Conservation (phyloP, 495 filamentous ascomycete genomes). For the Oidiodendron maius region DNA sequence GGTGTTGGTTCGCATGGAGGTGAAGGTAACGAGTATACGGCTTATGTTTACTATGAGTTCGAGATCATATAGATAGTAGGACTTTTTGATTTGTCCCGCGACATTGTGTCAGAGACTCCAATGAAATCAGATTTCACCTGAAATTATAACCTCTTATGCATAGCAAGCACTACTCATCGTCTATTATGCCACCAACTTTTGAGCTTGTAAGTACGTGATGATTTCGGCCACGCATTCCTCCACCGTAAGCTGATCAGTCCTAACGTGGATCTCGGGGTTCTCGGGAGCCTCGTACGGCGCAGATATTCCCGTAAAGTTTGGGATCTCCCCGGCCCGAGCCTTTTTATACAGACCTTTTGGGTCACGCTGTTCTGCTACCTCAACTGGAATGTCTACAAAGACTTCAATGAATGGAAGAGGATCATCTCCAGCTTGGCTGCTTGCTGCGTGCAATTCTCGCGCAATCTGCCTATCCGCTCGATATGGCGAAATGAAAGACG, state of each 20-base stretch:
- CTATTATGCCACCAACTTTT: constrained; percentile 27
- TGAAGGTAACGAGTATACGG: constrained; percentile 79
- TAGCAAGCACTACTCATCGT: neutral
- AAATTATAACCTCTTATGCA: no score
- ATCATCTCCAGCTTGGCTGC: constrained; percentile 40
- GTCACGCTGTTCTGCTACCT: constrained; percentile 88
- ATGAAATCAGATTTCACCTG: constrained; percentile 4
- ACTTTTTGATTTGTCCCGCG: neutral
- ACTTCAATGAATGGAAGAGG: constrained; percentile 87
- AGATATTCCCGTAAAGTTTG: constrained; percentile 92
- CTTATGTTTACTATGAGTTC: constrained; percentile 97
- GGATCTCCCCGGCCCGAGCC: constrained; percentile 85
- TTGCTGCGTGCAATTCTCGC: constrained; percentile 64
- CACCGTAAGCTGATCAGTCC: constrained; percentile 68
- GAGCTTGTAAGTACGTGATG: constrained; percentile 66
- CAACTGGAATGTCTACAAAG: constrained; percentile 79
- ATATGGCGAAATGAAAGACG: constrained; percentile 97
- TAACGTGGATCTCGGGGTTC: constrained; percentile 78
- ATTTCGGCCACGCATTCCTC: constrained; percentile 83
- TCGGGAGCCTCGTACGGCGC: constrained; percentile 91
- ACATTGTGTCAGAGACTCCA: constrained; percentile 13
- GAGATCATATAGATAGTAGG: constrained; percentile 51
- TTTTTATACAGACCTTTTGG: constrained; percentile 98
- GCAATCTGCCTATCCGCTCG: constrained; percentile 76
- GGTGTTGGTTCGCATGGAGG: constrained; percentile 44